Base-by-base conservation (phyloP, 2,329 filamentous ascomycete genomes). In the Ceratocystis alfenasii region DNA sequence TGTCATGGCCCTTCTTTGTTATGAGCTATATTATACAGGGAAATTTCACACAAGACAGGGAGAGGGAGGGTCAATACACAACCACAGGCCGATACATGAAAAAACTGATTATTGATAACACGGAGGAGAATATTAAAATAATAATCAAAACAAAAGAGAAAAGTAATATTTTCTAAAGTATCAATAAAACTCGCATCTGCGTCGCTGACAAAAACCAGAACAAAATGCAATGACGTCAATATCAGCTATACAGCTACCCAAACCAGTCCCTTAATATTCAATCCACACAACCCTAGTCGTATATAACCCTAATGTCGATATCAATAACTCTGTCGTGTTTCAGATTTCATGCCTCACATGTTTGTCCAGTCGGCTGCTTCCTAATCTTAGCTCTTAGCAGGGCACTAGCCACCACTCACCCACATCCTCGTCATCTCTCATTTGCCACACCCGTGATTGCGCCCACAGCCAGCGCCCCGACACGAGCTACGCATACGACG, bases 401-500 rank as follows among this genome's bases (percentile, higher is more conserved):
- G 25, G 41, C 33, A 63, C 33, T 22, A 63, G 20, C 61, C 41
- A 45, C 61, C 41, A 63, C 17, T 63, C 62, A 5, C 62, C 62
- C 2, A 55, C 5, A n/a, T 36, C 63, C 28, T 22, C 33, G 41
- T 62, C 41, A 12, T 41, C 41, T 45, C 28, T 48, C 30, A 65
- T 20, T 28, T 25, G 36, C 55, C 33, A 50, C 64, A 57, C 53
- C 25, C 53, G 53, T 57, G 53, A 15, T 22, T 57, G 30, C 25
- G 8, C 45, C 28, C 44, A 48, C 57, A 60, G 57, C 45, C 50
- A 65, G 22, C 57, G 6, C 17, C 46, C 55, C 15, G 57, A 55
- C 28, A 30, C 25, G 33, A 59, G 44, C 62, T 67, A 53, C 53
- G 50, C 41, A 53, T 45, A 64, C 25, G 64, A 41, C 50, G 55